phyloP scores from a whole-genome alignment of 2,329 filamentous ascomycete species.

The Bimuria novae-zelandiae region DNA sequence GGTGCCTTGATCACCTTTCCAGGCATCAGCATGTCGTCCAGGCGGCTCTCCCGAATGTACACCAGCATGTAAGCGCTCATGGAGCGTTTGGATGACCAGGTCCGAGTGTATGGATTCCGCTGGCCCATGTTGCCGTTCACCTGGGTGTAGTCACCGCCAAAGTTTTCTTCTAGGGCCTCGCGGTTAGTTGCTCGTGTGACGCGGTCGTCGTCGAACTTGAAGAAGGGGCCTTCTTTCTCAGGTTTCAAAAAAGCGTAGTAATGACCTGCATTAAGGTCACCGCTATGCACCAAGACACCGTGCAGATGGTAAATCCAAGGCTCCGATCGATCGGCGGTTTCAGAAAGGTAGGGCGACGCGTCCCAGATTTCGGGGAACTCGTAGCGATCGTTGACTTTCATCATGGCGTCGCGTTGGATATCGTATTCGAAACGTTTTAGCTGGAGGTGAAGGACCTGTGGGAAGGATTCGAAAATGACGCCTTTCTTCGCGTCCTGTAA shows the following conservation, averaged over 20 bases:
- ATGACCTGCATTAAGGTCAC: slow-evolving; percentile 94
- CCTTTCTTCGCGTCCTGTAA: slow-evolving; percentile 97
- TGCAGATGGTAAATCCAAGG: slow-evolving; percentile 91
- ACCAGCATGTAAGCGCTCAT: slow-evolving; percentile 99
- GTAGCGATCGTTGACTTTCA: slow-evolving; percentile 95
- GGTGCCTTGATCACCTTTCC: slow-evolving; percentile 81
- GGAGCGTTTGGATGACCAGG: slow-evolving; percentile 67
- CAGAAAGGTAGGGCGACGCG: slow-evolving; percentile 82
- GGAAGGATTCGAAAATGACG: slow-evolving; percentile 95
- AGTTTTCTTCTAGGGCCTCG: slow-evolving; percentile 96
- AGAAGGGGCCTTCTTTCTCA: slow-evolving; percentile 89
- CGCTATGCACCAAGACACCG: slow-evolving; percentile 93
- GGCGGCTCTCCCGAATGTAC: slow-evolving; percentile 84
- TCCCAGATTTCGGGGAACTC: slow-evolving; percentile 86
- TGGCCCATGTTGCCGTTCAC: slow-evolving; percentile 61
- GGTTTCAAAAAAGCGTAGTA: slow-evolving; percentile 97
- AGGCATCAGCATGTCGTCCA: slow-evolving; percentile 80
- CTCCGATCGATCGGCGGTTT: slow-evolving; percentile 84
- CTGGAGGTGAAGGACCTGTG: slow-evolving; percentile 90
- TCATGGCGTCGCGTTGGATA: slow-evolving; percentile 93
- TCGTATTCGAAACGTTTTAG: slow-evolving; percentile 98
- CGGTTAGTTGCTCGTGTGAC: slow-evolving; percentile 92
- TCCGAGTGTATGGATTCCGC: slow-evolving; percentile 67
- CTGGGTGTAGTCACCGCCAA: slow-evolving; percentile 80
- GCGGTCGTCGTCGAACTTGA: slow-evolving; percentile 95